A percentile compares a stretch with the other conserved stretches of the same genome.
Evolutionary conservation across 352 stramenopile genomes (phyloP).

Genomic region (Poterioochromonas sp.): DNA sequence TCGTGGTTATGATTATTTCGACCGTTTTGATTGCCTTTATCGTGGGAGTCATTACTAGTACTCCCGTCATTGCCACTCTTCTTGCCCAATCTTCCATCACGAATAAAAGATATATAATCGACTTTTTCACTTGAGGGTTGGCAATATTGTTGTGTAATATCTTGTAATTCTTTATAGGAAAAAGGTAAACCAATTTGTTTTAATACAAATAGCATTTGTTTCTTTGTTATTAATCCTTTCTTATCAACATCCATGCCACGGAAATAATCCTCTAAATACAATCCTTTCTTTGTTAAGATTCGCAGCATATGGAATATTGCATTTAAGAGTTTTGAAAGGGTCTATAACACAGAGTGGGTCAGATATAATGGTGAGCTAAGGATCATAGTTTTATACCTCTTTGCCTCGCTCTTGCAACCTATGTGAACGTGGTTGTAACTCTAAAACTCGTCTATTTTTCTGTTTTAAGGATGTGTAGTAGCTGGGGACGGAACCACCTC

Average conservation of each 20-base stretch:
- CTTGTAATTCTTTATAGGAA: not conserved
- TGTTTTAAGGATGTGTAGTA: conserved; percentile 13
- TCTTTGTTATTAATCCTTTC: not conserved
- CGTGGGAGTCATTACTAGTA: not conserved
- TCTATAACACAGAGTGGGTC: not conserved
- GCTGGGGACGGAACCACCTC: not conserved
- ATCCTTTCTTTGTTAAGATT: not conserved
- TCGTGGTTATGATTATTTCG: not conserved
- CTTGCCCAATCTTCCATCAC: not conserved
- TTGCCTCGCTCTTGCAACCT: not conserved
- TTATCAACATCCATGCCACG: not conserved
- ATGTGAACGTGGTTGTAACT: not conserved
- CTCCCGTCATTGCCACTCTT: too few relatives aligned
- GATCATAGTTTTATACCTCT: not conserved
- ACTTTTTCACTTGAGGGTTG: not conserved
- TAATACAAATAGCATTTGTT: not conserved
- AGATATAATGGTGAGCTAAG: not conserved
- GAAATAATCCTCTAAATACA: not conserved
- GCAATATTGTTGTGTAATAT: not conserved
- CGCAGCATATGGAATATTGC: not conserved
- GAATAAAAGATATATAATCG: not conserved
- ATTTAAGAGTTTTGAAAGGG: not conserved
- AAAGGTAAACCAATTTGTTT: not conserved
- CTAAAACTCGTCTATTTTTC: not conserved
- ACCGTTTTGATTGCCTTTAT: not conserved